phyloP scores from a whole-genome alignment of 1,284 basidiomycete species.

The Trichosporon inkin region DNA sequence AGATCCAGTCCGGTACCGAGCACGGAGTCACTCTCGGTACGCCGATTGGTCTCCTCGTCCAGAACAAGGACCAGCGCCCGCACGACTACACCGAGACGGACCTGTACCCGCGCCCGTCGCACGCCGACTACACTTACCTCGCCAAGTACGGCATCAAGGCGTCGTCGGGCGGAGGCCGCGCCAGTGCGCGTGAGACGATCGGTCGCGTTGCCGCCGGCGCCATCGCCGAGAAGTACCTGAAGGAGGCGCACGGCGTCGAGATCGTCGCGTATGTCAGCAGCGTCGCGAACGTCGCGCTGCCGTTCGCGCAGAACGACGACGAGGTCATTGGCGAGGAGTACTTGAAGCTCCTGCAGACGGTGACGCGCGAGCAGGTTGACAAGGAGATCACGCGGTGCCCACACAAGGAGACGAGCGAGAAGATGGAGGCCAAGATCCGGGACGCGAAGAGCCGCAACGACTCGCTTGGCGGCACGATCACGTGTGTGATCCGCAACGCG shows the following conservation, averaged over 20 bases:
- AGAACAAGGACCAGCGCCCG: slow-evolving; percentile 96
- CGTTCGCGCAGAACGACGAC: slow-evolving; percentile 61
- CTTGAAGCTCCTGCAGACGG: slow-evolving; percentile 67
- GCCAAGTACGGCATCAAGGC: slow-evolving; percentile 98
- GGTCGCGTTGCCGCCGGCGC: slow-evolving; percentile 97
- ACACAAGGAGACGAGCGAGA: slow-evolving; percentile 76
- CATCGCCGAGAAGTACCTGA: slow-evolving; percentile 95
- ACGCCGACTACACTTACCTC: slow-evolving; percentile 98
- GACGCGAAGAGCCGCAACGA: slow-evolving; percentile 86
- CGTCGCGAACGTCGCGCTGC: slow-evolving; percentile 85
- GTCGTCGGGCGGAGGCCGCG: slow-evolving; percentile 90
- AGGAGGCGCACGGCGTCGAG: slow-evolving; percentile 80
- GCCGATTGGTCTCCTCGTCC: slow-evolving; percentile 90
- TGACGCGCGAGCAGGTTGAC: slow-evolving; percentile 87
- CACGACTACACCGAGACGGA: slow-evolving; percentile 99
- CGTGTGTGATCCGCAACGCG: slow-evolving; percentile 87
- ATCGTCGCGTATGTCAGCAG: slow-evolving; percentile 96
- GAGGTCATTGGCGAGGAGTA: slow-evolving; percentile 83
- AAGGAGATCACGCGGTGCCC: slow-evolving; percentile 85
- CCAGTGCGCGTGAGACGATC: slow-evolving; percentile 93
- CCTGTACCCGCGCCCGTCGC: slow-evolving; percentile 91
- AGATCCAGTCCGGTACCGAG: slow-evolving; percentile 91
- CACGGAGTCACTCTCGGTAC: slow-evolving; percentile 94
- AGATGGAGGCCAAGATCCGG: slow-evolving; percentile 90
- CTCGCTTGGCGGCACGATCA: slow-evolving; percentile 95